phyloP scores from a whole-genome alignment of 1,139 yeast species.

The Taphrina sp. region DNA sequence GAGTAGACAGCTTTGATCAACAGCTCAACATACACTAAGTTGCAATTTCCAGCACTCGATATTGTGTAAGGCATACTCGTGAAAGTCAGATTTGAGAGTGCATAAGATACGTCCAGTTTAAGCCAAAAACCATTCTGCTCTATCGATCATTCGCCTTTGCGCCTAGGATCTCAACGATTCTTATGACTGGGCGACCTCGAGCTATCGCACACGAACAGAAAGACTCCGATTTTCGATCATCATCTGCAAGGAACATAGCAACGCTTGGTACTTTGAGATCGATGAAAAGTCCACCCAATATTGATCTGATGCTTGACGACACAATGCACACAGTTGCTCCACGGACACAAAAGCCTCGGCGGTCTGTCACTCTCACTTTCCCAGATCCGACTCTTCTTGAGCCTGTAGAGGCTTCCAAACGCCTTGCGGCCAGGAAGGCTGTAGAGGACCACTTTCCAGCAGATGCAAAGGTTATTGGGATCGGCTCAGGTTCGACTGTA shows the following conservation, averaged over 20 bases:
- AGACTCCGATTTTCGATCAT: neutral
- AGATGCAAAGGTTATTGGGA: slow-evolving; percentile 74
- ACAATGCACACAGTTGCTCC: slow-evolving; percentile 11
- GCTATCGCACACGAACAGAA: too few relatives aligned
- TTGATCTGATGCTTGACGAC: slow-evolving; percentile 19
- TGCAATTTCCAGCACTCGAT: too few relatives aligned
- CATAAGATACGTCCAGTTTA: too few relatives aligned
- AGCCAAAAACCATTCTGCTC: too few relatives aligned
- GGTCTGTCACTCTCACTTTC: slow-evolving; percentile 13
- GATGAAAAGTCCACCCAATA: slow-evolving; percentile 19
- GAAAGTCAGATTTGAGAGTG: too few relatives aligned
- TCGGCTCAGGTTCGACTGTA: slow-evolving; percentile 96
- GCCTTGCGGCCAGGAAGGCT: slow-evolving; percentile 85
- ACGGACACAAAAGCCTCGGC: slow-evolving; percentile 2
- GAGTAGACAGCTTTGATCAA: too few relatives aligned
- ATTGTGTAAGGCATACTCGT: too few relatives aligned
- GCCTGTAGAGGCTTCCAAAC: slow-evolving; percentile 63
- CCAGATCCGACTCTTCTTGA: slow-evolving; percentile 27
- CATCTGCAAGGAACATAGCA: slow-evolving; percentile 19
- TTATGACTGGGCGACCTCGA: too few relatives aligned
- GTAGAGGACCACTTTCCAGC: slow-evolving; percentile 83
- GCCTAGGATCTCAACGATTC: too few relatives aligned
- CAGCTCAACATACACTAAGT: too few relatives aligned
- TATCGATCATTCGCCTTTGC: too few relatives aligned
- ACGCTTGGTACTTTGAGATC: slow-evolving; percentile 21